These are phyloP conservation scores for Vanderwaltozyma yarrowii DNA, from an alignment of 805 yeast genomes.

Conservation along the genomic window DNA sequence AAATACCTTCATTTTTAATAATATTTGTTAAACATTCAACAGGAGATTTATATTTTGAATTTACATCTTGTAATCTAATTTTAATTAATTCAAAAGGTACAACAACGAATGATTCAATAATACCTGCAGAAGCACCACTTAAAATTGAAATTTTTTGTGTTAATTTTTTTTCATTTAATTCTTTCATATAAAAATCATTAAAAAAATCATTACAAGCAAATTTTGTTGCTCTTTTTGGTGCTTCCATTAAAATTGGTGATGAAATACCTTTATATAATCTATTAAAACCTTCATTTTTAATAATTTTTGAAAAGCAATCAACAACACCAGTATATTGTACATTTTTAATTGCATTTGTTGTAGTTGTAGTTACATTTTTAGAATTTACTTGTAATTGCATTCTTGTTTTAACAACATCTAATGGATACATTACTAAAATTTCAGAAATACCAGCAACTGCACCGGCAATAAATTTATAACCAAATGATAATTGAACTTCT, in stretches of 20 bases:
- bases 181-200: conserved; percentile 78
- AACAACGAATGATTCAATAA: conserved; percentile 90
- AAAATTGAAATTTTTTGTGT: conserved; percentile 77
- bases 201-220: conserved; percentile 98
- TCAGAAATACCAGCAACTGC: conserved; percentile 98
- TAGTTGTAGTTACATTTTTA: conserved; percentile 20
- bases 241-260: conserved; percentile 98
- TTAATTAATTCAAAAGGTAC: conserved; percentile 96
- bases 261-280: conserved; percentile 87
- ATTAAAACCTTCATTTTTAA: conserved; percentile 74
- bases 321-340: conserved; percentile 61
- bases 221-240: conserved; percentile 97
- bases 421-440: conserved; percentile 88
- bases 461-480: conserved; percentile 85
- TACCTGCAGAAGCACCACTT: conserved; percentile 98
- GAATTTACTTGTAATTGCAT: conserved; percentile 67
- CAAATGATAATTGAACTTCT: conserved; percentile 48
- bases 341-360: conserved; percentile 14
- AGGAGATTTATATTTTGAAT: conserved; percentile 75
- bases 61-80: conserved; percentile 85
- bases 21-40: conserved; percentile 70
- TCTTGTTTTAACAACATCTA: conserved; percentile 94
- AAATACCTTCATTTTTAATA: conserved; percentile 61
- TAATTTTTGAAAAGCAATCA: conserved; percentile 74
- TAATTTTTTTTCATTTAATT: conserved; percentile 42